A percentile compares a stretch with the other conserved stretches of the same genome.
These are phyloP conservation scores for Cladosporium sp. DNA, from an alignment of 2,329 filamentous ascomycete species.

Conservation along the genomic window DNA sequence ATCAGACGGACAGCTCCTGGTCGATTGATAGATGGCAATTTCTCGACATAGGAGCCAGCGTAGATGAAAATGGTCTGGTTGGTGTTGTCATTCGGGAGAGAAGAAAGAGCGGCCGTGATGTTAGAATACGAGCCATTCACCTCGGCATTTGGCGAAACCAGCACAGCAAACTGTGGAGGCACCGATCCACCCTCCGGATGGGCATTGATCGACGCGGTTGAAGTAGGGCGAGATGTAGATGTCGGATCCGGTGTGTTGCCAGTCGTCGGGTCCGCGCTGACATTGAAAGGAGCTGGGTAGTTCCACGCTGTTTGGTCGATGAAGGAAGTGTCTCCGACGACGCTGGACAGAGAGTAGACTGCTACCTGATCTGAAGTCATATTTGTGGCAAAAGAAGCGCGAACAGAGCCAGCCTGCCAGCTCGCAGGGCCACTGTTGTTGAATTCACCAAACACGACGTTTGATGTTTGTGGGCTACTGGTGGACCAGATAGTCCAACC, in stretches of 20 bases:
- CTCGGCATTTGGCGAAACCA: slow-evolving; percentile 34
- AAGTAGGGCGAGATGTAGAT: slow-evolving; percentile 18
- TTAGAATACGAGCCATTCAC: slow-evolving; percentile 29
- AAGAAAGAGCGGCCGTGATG: slow-evolving; percentile 32
- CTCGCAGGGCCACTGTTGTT: slow-evolving; percentile 52
- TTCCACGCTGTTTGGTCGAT: slow-evolving; percentile 38
- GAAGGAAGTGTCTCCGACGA: slow-evolving; percentile 38
- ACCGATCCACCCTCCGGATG: slow-evolving; percentile 38
- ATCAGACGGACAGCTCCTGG: slow-evolving; percentile 34
- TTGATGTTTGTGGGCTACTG: slow-evolving; percentile 41
- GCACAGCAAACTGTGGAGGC: slow-evolving; percentile 37
- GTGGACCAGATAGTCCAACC: slow-evolving; percentile 53
- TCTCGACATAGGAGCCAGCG: slow-evolving; percentile 38
- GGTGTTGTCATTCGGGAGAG: slow-evolving; percentile 29
- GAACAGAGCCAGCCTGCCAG: slow-evolving; percentile 39
- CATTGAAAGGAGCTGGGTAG: slow-evolving; percentile 32
- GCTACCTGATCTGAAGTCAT: slow-evolving; percentile 31
- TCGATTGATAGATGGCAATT: slow-evolving; percentile 35
- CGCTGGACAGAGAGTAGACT: slow-evolving; percentile 32
- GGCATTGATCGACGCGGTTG: slow-evolving; percentile 28
- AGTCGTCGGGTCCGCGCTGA: slow-evolving; percentile 15
- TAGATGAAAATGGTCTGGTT: slow-evolving; percentile 38
- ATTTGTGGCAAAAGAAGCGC: slow-evolving; percentile 44
- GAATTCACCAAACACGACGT: slow-evolving; percentile 54
- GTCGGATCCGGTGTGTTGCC: slow-evolving; percentile 18